phyloP scores from a whole-genome alignment of 2,329 filamentous ascomycete species.

The Fulvia fulva region DNA sequence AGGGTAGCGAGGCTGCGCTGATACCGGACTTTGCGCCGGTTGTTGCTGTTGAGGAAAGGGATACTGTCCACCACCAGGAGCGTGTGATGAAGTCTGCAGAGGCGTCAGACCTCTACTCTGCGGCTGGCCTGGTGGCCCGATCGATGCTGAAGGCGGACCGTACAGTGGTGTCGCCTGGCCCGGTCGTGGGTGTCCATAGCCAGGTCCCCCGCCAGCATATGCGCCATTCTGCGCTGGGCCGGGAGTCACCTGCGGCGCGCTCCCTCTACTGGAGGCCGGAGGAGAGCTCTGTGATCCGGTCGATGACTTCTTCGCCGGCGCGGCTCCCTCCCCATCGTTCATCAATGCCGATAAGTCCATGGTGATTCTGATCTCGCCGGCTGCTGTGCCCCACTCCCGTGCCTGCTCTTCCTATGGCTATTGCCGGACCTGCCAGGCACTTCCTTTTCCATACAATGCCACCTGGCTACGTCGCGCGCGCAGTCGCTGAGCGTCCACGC shows the following conservation, averaged over 20 bases:
- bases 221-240: slow-evolving; percentile 11
- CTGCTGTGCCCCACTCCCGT: slow-evolving; percentile 3
- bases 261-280: slow-evolving; percentile 9
- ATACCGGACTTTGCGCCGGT: slow-evolving; percentile 29
- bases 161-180: slow-evolving; percentile 20
- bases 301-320: slow-evolving; percentile 24
- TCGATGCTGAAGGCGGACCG: slow-evolving; percentile 19
- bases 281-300: slow-evolving; percentile 15
- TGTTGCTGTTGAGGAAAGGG: slow-evolving; percentile 25
- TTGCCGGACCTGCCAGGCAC: neutral
- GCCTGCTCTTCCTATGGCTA: neutral
- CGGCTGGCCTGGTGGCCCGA: slow-evolving; percentile 16
- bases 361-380: neutral
- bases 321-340: slow-evolving; percentile 29
- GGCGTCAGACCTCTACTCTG: slow-evolving; percentile 28
- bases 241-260: slow-evolving; percentile 13
- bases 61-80: slow-evolving; percentile 18
- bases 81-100: slow-evolving; percentile 27
- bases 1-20: slow-evolving; percentile 18
- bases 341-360: slow-evolving; percentile 35
- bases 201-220: neutral
- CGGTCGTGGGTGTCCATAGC: slow-evolving; percentile 11
- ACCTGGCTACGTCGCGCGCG: neutral
- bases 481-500: neutral
- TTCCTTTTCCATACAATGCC: neutral